Evolutionary conservation across 345 rosid species (phyloP), one percentile per base, ranked within the genome.

Genomic region (Syzygium oleosum): DNA sequence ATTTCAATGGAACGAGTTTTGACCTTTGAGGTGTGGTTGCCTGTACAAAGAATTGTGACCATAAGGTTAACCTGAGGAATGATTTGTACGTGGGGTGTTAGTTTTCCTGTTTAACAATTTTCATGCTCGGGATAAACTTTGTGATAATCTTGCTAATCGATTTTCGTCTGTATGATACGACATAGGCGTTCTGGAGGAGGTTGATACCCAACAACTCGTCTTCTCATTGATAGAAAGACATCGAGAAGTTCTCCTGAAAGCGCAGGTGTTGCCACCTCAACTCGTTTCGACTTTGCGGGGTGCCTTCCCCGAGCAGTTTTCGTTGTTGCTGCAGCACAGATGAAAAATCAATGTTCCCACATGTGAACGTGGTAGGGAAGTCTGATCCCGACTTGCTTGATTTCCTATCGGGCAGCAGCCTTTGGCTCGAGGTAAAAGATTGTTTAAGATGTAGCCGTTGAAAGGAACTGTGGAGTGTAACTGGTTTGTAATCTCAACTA

Each of bases 111-210:
- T 52, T 22, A 77, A 55, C 85, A 63, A 25, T 52, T 77, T 77
- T 77, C 63, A 21, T 87, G 27, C 10, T 51, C 63, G 7, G 12
- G 31, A 79, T 51, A 14, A 38, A 34, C 25, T 52, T 14, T 53
- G 16, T 55, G 29, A 52, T 52, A 15, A 21, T 52, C 34, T 61
- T 61, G 17, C 52, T 78, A 46, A 63, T 25, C 52, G 29, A 52
- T 86, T 86, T 63, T 46, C 31, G n/a, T 38, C 5, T 63, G 73
- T 52, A 56, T 41, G 51, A 43, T 38, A 83, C 85, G 84, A 90
- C 34, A 46, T 77, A 97, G 99, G 98, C 87, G 55, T 49, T 51
- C 88, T 94, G 88, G 92, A 92, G 85, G 94, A 94, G 88, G 88
- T 88, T 31, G 95, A 93, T 55, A 89, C 80, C 31, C 85, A 89